These are phyloP conservation scores for Phialophora verrucosa DNA, from an alignment of 2,329 filamentous ascomycete species.

Conservation along the genomic window DNA sequence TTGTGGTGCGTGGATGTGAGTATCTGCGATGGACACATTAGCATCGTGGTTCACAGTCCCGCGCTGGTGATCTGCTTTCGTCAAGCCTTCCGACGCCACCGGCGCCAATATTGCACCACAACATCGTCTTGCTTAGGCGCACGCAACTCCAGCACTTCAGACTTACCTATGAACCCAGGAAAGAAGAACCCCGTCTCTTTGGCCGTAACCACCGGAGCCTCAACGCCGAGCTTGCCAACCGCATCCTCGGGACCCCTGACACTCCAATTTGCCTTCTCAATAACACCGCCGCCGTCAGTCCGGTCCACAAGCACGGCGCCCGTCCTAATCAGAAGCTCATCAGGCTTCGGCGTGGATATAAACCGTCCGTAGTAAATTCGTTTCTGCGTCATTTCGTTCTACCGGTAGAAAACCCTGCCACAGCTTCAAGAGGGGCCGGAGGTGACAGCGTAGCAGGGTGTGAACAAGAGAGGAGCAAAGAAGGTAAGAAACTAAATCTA, in stretches of 20 bases:
- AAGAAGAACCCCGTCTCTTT: slow-evolving; percentile 35
- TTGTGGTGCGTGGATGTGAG: slow-evolving; percentile 92
- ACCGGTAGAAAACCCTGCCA: not conserved
- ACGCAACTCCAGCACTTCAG: not conserved
- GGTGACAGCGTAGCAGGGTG: not conserved
- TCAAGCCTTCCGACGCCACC: not conserved
- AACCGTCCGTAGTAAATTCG: slow-evolving; percentile 39
- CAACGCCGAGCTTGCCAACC: slow-evolving; percentile 32
- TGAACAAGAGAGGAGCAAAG: not conserved
- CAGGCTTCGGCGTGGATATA: slow-evolving; percentile 36
- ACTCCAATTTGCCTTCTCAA: slow-evolving; percentile 37
- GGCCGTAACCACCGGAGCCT: slow-evolving; percentile 31
- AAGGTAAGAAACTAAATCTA: slow-evolving; percentile 3
- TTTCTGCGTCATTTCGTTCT: slow-evolving; percentile 18
- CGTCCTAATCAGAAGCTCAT: slow-evolving; percentile 34
- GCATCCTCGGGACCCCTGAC: slow-evolving; percentile 32
- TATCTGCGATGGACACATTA: slow-evolving; percentile 63
- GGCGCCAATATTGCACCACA: not conserved
- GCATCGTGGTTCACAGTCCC: slow-evolving; percentile 1
- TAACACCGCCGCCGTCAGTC: slow-evolving; percentile 34
- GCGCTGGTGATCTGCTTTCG: not conserved
- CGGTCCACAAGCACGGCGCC: slow-evolving; percentile 38
- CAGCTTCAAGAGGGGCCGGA: not conserved
- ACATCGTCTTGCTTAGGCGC: not conserved
- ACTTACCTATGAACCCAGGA: slow-evolving; percentile 44